phyloP scores from a whole-genome alignment of 768 basidiomycete species.

The Pleurotus tuoliensis region DNA sequence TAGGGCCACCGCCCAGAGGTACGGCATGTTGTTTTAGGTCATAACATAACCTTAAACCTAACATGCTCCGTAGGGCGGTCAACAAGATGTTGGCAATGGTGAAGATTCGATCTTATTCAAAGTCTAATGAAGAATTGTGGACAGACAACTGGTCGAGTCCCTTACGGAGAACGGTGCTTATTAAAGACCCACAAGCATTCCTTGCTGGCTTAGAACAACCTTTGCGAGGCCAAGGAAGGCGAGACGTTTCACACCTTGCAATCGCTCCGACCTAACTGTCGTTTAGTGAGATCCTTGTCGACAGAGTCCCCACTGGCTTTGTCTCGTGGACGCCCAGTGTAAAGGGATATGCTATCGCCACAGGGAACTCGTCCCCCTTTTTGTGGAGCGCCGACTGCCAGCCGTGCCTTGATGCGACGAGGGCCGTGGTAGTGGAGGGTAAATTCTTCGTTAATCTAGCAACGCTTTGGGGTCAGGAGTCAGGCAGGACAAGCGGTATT shows the following conservation, averaged over 20 bases:
- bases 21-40: constrained; percentile 12
- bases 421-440: constrained; percentile 36
- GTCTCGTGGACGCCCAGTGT: constrained; percentile 65
- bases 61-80: constrained; percentile 44
- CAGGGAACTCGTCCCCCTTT: constrained; percentile 32
- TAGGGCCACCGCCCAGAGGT: constrained; percentile 64
- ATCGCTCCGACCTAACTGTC: constrained; percentile 7
- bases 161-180: constrained; percentile 38
- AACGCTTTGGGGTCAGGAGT: constrained; percentile 78
- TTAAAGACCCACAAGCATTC: constrained; percentile 49
- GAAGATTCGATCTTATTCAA: constrained; percentile 74
- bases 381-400: constrained; percentile 54
- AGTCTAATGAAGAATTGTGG: constrained; percentile 66
- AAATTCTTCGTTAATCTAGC: constrained; percentile 62
- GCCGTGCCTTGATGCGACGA: constrained; percentile 49
- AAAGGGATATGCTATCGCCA: constrained; percentile 50
- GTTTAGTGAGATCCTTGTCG: constrained; percentile 50
- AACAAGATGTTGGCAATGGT: constrained; percentile 63
- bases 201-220: constrained; percentile 41
- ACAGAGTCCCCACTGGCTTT: constrained; percentile 78
- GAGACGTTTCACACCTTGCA: constrained; percentile 22
- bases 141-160: constrained; percentile 69
- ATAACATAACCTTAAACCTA: not conserved
- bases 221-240: constrained; percentile 23
- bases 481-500: constrained; percentile 45